These are phyloP conservation scores for Boletellus sp. DNA, from an alignment of 1,284 basidiomycete genomes.

Conservation along the genomic window DNA sequence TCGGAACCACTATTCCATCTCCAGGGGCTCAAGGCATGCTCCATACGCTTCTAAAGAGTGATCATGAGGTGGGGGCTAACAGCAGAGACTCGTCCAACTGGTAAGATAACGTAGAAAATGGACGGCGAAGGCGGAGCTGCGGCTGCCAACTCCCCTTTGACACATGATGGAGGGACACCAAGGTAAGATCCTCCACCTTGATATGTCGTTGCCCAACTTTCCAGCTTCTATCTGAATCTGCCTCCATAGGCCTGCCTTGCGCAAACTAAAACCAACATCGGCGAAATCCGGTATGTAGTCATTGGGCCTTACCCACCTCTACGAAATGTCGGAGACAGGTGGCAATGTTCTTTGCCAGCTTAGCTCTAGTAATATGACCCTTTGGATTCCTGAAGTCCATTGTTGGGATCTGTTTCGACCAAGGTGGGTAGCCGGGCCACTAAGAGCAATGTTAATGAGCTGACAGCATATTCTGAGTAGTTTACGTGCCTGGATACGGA, in stretches of 20 bases:
- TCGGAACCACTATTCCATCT: no score
- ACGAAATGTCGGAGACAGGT: constrained; percentile 61
- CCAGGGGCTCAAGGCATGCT: no score
- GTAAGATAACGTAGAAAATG: not conserved
- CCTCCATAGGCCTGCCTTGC: constrained; percentile 49
- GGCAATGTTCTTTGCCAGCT: constrained; percentile 65
- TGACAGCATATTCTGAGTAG: not conserved
- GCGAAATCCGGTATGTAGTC: not conserved
- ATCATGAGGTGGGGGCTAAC: not conserved
- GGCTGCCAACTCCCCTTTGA: constrained; percentile 78
- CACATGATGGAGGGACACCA: constrained; percentile 75
- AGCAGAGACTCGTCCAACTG: constrained; percentile 2
- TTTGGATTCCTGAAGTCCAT: constrained; percentile 73
- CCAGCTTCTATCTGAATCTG: constrained; percentile 57
- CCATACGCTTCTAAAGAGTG: not conserved
- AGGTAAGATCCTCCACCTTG: constrained; percentile 58
- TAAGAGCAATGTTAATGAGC: constrained; percentile 24
- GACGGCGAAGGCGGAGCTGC: constrained; percentile 53
- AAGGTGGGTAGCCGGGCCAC: constrained; percentile 76
- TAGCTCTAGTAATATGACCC: constrained; percentile 63
- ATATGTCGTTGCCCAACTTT: constrained; percentile 55
- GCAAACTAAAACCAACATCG: constrained; percentile 41
- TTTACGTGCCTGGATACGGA: constrained; percentile 58
- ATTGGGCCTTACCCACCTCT: constrained; percentile 32
- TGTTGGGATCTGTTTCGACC: constrained; percentile 76